Evolutionary conservation across 805 yeast species (phyloP), one percentile per base, ranked within the genome.

Genomic region (Yamadazyma philogaea): DNA sequence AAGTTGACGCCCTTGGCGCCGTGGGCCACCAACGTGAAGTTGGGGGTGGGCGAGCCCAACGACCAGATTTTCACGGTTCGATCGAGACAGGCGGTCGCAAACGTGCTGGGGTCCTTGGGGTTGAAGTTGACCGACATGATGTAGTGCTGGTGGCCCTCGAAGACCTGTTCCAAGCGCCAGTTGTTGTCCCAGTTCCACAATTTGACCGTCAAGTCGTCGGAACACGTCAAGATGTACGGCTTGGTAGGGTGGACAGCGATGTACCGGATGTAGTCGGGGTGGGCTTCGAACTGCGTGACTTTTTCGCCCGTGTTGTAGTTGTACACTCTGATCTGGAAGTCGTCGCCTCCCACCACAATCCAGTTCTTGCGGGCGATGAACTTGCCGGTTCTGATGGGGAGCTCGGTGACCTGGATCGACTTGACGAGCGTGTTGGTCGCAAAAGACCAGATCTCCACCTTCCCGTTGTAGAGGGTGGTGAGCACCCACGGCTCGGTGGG

Each of bases 1-100:
- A 79, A 91, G 66, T 93, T 93, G 52, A 89, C 97, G 52, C 98
- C 98, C 60, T 87, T 88, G 37, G 86, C 78, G 52, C 87, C 96
- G 57, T 91, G 96, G 6, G 97, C 96, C 21, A 78, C 75, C 57
- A 93, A 72, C 2, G 99, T 90, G 70, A 87, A 91, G 68, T 93
- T 95, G 47, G 99, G 96, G 26, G 77, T 77, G 17, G 84, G 66
- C 40, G 91, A 84, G 27, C 96, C 96, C 53, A 93, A 69, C 1
- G 95, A 85, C 99, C 99, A 93, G 49, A 93, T 85, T 65, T 91
- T 93, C 44, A 93, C 96, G 15, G 98, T 90, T 56, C 95, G 83
- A 66, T 93, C 99, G 56, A 93, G 74, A 70, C 96, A 90, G 11
- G 96, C 96, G 12, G 96, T 85, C 1, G 98, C 99, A 75, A 93